Evolutionary conservation across 2,329 filamentous ascomycete species (phyloP), one percentile per base, ranked within the genome.

Genomic region (Paecilomyces sp.): DNA sequence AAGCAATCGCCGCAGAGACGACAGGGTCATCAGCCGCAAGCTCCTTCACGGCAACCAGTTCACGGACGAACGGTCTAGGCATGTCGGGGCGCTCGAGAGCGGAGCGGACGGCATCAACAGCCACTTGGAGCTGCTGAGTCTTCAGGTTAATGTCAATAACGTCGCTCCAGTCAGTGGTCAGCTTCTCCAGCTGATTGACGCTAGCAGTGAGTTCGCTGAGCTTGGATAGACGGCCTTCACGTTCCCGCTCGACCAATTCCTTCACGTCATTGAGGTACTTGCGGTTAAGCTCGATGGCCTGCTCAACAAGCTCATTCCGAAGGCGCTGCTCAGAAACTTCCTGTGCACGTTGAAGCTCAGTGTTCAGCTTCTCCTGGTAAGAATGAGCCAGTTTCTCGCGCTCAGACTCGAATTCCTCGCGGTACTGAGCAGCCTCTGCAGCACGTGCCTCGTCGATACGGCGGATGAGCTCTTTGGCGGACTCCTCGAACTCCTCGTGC

Each of bases 91-190:
- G 88, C 71, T 92, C 88, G 24, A 97, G 84, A 56, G 88, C 91
- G 60, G 90, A 87, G 65, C 91, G 89, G 57, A 97, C 92, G 47
- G 93, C 91, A 73, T 99, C 94, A 31, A 97, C 89, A 22, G 94
- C 94, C 36, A 99, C 91, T 71, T 97, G 91, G 30, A 99, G 87
- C 78, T 97, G 92, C 77, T 99, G 94, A 0, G 94, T 97, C 76
- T 90, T 89, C 63, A 97, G 85, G 77, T 94, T 97, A 61, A 85
- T 82, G 72, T 97, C 92, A 24, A 99, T 86, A 41, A 97, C 91
- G 50, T 87, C 85, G 76, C 93, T 95, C 92, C 92, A 97, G 65
- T 91, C 88, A 1, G 85, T 85, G 1, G 92, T 95, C 58, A 99
- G 85, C 75, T 88, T 87, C 79, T 97, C 92, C 12, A 99, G 86